phyloP scores from a whole-genome alignment of 2,329 filamentous ascomycete genomes.

The Talaromyces sp. region DNA sequence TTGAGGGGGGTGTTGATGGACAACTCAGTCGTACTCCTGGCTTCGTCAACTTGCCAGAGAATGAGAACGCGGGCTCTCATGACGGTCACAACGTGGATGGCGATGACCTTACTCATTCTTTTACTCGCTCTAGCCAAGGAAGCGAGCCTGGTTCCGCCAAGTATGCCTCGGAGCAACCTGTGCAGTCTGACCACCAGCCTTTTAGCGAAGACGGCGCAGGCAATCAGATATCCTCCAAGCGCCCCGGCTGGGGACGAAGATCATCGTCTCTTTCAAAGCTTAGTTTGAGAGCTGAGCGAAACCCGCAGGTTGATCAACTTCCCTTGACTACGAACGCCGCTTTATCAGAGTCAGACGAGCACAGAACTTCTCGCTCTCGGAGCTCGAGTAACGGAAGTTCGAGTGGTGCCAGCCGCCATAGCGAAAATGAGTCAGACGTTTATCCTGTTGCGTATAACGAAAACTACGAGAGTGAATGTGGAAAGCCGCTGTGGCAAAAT shows the following conservation, averaged over 20 bases:
- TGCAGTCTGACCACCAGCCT: neutral
- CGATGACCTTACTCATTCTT: slow-evolving; percentile 1
- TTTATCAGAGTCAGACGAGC: slow-evolving; percentile 13
- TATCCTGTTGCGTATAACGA: slow-evolving; percentile 62
- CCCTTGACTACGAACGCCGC: slow-evolving; percentile 25
- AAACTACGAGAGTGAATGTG: slow-evolving; percentile 56
- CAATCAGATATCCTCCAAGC: slow-evolving; percentile 5
- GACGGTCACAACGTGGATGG: slow-evolving; percentile 1
- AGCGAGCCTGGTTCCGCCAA: slow-evolving; percentile 1
- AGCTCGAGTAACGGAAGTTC: neutral
- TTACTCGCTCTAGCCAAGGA: slow-evolving; percentile 7
- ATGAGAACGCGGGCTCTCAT: neutral
- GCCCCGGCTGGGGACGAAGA: slow-evolving; percentile 28
- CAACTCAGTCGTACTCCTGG: slow-evolving; percentile 30
- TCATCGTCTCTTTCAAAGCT: slow-evolving; percentile 25
- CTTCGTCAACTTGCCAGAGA: slow-evolving; percentile 17
- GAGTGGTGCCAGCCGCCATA: neutral
- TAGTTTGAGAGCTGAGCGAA: slow-evolving; percentile 19
- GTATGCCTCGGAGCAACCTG: neutral
- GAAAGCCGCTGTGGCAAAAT: slow-evolving; percentile 68
- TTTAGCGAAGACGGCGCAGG: neutral
- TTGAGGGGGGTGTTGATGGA: slow-evolving; percentile 31
- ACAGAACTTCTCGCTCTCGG: slow-evolving; percentile 10
- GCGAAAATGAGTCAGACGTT: slow-evolving; percentile 18
- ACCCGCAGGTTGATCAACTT: slow-evolving; percentile 24